Base-by-base conservation (phyloP, 768 basidiomycete species). In the Macrolepiota fuliginosa region DNA sequence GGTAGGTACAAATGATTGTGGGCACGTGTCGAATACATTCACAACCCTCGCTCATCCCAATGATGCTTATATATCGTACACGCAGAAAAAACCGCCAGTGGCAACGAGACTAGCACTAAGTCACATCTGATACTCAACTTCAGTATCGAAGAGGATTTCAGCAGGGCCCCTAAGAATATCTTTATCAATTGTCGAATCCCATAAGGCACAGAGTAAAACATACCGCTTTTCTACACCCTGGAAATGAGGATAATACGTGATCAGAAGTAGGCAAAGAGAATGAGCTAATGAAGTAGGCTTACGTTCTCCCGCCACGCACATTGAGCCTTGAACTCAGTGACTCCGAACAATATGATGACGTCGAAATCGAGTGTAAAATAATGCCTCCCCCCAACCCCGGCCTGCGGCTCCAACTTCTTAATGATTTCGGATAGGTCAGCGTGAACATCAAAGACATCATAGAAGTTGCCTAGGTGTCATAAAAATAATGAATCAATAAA, bases 321-420 rank as follows among this genome's bases (percentile, higher is more conserved):
- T 36, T 67, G 65, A 17, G 66, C 68, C 11, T 62, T 62, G 32
- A 69, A 60, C 54, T 66, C 68, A 4, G 66, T 61, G 1, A 54
- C 19, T 2, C 66, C 66, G 42, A 67, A 69, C 5, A 57, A n/a
- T 9, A 69, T 56, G 29, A 67, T 58, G 17, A 67, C n/a, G 11
- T 64, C 64, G 57, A 65, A 67, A 19, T 62, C 55, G 1, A 69
- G 59, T 17, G 46, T 63, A 50, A 60, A 69, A 32, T 64, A 67
- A 12, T 63, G 52, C 54, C 19, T 58, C 56, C 57, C 36, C 1
- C 11, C 5, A n/a, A 17, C 12, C 6, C 36, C 36, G 13, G 4
- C 19, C 5, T 11, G 13, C 22, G 32, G 9, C 1, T 37, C 5
- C 12, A 49, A 22, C 9, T 25, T 7, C 50, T 60, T 59, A 4